Conservation (phyloP, 192 early-diverging fungal genomes). For the Mortierella claussenii region DNA sequence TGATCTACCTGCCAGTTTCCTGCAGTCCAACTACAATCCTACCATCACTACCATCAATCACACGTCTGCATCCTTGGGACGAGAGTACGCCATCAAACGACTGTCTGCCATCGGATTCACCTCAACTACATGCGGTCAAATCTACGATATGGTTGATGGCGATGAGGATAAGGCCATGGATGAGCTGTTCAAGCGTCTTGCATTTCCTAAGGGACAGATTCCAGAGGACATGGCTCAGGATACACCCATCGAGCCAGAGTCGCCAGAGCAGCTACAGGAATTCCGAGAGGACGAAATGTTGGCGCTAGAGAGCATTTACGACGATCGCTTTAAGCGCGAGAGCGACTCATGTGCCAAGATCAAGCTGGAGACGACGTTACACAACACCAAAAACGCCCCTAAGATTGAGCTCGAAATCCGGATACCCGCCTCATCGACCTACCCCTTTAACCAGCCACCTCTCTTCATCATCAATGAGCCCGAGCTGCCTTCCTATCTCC, state of each 20-base stretch:
- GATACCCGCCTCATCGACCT: constrained; percentile 65
- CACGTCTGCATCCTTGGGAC: constrained; percentile 59
- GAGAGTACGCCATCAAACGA: constrained; percentile 71
- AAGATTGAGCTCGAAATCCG: constrained; percentile 69
- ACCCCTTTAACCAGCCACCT: constrained; percentile 74
- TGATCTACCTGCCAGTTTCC: constrained; percentile 68
- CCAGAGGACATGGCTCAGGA: constrained; percentile 50
- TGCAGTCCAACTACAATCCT: constrained; percentile 62
- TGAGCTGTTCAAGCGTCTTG: constrained; percentile 63
- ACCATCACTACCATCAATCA: constrained; percentile 64
- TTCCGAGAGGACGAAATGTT: constrained; percentile 68
- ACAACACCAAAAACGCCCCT: constrained; percentile 39
- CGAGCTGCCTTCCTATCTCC: constrained; percentile 77
- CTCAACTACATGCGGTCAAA: constrained; percentile 55
- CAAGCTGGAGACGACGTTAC: constrained; percentile 36
- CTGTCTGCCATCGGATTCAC: constrained; percentile 70
- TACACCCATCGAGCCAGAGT: constrained; percentile 27
- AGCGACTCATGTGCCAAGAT: constrained; percentile 27
- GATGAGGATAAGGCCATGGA: constrained; percentile 67
- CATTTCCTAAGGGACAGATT: constrained; percentile 55
- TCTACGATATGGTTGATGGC: constrained; percentile 53
- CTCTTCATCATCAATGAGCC: constrained; percentile 71
- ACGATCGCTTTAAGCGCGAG: constrained; percentile 57
- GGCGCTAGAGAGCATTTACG: constrained; percentile 77
- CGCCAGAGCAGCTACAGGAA: constrained; percentile 48